Evolutionary conservation across 2,329 filamentous ascomycete species (phyloP).

Genomic region (Calycina marina): DNA sequence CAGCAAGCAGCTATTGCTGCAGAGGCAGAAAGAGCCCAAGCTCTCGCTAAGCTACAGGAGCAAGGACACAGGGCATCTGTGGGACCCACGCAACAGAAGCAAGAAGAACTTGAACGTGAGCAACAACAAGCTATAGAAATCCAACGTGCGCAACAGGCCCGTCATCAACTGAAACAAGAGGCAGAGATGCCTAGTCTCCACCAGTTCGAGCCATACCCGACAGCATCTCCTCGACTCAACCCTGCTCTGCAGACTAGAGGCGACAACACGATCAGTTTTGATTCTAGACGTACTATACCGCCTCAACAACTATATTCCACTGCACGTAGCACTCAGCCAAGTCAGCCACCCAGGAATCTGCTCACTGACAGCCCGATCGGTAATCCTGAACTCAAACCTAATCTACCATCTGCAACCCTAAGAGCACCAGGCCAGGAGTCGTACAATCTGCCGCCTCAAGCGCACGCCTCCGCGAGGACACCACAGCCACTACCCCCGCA

Average conservation of each 20-base stretch:
- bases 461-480: constrained; percentile 18
- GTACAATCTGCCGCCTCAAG: constrained; percentile 12
- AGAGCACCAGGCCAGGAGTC: constrained; percentile 15
- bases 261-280: constrained; percentile 8
- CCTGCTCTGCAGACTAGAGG: constrained; percentile 14
- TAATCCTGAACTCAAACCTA: constrained; percentile 13
- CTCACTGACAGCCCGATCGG: constrained; percentile 13
- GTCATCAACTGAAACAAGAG: constrained; percentile 21
- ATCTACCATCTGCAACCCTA: constrained; percentile 14
- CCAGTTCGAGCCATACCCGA: constrained; percentile 21
- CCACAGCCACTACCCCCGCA: constrained; percentile 27
- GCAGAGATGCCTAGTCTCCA: constrained; percentile 21
- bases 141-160: constrained; percentile 12
- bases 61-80: constrained; percentile 6
- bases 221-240: constrained; percentile 11
- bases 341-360: constrained; percentile 13
- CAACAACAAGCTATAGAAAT: constrained; percentile 7
- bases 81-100: constrained; percentile 2
- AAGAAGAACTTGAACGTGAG: constrained; percentile 4
- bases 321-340: too few species aligned
- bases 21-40: constrained; percentile 1
- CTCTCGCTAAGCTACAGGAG: constrained; percentile 6
- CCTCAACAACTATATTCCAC: constrained; percentile 16
- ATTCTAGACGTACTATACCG: constrained; percentile 13
- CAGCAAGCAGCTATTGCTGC: constrained; percentile 10